Base-by-base conservation (phyloP, 441 rosid species). In the Melastoma candidum region DNA sequence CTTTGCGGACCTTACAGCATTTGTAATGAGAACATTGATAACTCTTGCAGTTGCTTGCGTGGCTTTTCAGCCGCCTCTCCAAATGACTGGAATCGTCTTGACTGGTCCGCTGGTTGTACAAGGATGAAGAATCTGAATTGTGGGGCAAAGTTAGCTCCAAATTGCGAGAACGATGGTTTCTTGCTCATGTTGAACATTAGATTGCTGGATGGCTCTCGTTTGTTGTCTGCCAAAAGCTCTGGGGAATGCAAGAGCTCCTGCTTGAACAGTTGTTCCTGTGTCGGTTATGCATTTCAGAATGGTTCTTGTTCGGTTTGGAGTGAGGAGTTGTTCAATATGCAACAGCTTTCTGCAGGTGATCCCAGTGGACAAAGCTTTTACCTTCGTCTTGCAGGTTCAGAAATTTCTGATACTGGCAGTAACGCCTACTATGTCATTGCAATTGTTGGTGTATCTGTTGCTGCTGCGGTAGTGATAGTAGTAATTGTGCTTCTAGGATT, bases 311-410 rank as follows among this genome's bases (percentile, higher is more conserved):
- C 63, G 25, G 39, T 64, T 52, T 89, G 92, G 93, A 25, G 8
- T 43, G 68, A 73, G 39, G 74, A 72, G 44, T 74, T 89, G 26
- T 65, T 79, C 63, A 57, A 79, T 59, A 54, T 71, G 62, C 58
- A 73, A 47, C 74, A 79, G 62, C 68, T 56, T 11, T 12, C 61
- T 0, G 70, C 57, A 2, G 74, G 50, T 56, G 68, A 64, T 48
- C 9, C 64, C 12, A 56, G 32, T n/a, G 81, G 78, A 26, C 50
- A 22, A 11, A 74, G 57, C n/a, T 26, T 85, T 24, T 70, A 73
- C 52, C 64, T 85, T 54, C 71, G 77, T 63, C 80, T 85, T 0
- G 84, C 83, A 2, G 72, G 80, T 62, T 83, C 95, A 0, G 92
- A 66, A 51, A 53, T 79, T 57, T 46, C 71, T 0, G 61, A 58